These are phyloP conservation scores for Phenoliferia sp. DNA, from an alignment of 1,284 basidiomycete species.

Conservation along the genomic window DNA sequence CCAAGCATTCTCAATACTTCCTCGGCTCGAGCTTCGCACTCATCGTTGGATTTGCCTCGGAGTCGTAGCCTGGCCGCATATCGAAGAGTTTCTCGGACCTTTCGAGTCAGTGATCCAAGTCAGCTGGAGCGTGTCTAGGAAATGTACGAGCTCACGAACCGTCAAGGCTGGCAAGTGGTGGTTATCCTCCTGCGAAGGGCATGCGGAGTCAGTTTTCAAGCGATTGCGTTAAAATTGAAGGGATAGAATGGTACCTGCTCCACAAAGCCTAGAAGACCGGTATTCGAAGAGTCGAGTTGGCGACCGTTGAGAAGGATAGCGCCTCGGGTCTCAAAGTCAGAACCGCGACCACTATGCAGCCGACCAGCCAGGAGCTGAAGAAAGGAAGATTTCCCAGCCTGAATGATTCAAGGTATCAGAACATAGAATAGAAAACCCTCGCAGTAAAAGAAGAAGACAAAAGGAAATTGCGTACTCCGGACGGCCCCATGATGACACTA, in stretches of 20 bases:
- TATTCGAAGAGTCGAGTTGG: constrained; percentile 35
- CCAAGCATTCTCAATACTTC: constrained; percentile 50
- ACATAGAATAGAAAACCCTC: too few species aligned
- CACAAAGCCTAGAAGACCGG: constrained; percentile 49
- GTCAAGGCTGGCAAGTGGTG: constrained; percentile 50
- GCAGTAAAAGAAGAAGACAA: too few species aligned
- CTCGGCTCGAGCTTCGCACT: constrained; percentile 50
- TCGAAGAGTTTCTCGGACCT: constrained; percentile 46
- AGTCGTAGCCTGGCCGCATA: constrained; percentile 53
- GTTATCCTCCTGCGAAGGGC: constrained; percentile 45
- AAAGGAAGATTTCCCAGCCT: constrained; percentile 50
- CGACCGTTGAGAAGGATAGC: constrained; percentile 43
- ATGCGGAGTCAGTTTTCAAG: background rate
- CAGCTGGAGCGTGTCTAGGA: background rate
- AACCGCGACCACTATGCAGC: constrained; percentile 41
- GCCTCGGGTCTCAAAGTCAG: constrained; percentile 42
- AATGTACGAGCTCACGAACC: constrained; percentile 16
- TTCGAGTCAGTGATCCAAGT: background rate
- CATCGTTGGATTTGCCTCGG: constrained; percentile 44
- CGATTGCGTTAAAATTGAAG: too few species aligned
- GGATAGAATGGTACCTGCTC: constrained; percentile 41
- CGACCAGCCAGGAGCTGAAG: constrained; percentile 49
- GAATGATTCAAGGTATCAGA: constrained; percentile 33
- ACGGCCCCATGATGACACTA: constrained; percentile 46
- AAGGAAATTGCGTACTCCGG: constrained; percentile 9